Conservation (phyloP, 179 eudicot species). For the Sideroxylon spinosum region DNA sequence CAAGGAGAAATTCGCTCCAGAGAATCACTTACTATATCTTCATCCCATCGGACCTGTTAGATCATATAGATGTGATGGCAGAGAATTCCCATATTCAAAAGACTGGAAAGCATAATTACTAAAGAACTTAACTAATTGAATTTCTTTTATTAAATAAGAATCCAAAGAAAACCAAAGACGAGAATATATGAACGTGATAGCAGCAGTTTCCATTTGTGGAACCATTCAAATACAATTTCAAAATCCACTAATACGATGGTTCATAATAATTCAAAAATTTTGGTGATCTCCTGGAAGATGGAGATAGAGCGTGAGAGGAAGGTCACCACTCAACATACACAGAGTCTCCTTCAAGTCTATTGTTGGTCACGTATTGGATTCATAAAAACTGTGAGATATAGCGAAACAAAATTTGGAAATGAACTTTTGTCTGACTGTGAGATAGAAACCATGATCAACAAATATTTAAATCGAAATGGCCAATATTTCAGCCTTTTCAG, state of each 20-base stretch:
- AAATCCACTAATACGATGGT: neutral
- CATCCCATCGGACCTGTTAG: slow-evolving; percentile 84
- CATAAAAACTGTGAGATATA: neutral
- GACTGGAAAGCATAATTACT: neutral
- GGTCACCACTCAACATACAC: no score
- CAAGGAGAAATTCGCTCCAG: slow-evolving; percentile 86
- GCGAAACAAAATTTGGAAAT: neutral
- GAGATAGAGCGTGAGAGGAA: neutral
- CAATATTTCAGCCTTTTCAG: neutral
- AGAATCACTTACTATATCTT: slow-evolving; percentile 40
- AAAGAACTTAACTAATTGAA: neutral
- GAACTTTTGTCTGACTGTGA: neutral
- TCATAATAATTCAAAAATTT: slow-evolving; percentile 1
- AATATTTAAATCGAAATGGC: neutral
- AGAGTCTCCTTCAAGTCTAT: neutral
- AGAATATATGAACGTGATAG: neutral
- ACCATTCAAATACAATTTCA: neutral
- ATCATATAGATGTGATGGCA: slow-evolving; percentile 8
- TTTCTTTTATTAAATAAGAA: neutral
- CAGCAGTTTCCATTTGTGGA: neutral
- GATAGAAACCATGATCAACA: neutral
- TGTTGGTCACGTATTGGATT: neutral
- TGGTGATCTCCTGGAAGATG: neutral
- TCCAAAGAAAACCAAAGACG: neutral
- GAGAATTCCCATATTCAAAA: slow-evolving; percentile 1